These are phyloP conservation scores for Rehmannia glutinosa DNA, from an alignment of 257 asterid species.

Conservation along the genomic window DNA sequence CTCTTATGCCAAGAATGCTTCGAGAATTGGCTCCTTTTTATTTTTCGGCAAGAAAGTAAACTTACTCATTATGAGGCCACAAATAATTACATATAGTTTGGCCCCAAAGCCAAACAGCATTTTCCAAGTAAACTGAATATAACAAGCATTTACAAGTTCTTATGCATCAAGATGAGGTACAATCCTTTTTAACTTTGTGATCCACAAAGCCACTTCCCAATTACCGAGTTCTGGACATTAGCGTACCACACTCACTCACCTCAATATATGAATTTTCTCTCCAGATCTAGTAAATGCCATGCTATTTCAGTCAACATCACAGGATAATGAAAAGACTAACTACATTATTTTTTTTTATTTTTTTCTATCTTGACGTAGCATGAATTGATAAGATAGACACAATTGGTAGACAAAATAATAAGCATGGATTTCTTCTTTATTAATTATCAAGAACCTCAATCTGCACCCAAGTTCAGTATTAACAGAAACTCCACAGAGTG, in stretches of 20 bases:
- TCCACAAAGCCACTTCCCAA: neutral
- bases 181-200: neutral
- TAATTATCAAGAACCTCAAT: constrained; percentile 7
- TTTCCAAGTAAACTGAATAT: neutral
- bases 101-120: neutral
- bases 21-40: neutral
- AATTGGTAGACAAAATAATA: neutral
- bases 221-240: neutral
- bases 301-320: neutral
- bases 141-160: neutral
- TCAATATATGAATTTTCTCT: neutral
- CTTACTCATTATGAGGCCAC: neutral
- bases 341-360: neutral
- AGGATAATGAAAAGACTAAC: neutral
- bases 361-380: neutral
- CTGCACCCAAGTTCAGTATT: constrained; percentile 1
- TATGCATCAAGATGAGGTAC: constrained; percentile 6
- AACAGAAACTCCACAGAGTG: constrained; percentile 2
- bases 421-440: constrained; percentile 1
- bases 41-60: neutral
- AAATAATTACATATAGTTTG: neutral
- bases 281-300: too few species aligned
- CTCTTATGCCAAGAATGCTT: neutral
- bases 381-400: neutral
- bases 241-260: neutral